Conservation (phyloP, 2,329 filamentous ascomycete genomes). For the Cladosporium sp. region DNA sequence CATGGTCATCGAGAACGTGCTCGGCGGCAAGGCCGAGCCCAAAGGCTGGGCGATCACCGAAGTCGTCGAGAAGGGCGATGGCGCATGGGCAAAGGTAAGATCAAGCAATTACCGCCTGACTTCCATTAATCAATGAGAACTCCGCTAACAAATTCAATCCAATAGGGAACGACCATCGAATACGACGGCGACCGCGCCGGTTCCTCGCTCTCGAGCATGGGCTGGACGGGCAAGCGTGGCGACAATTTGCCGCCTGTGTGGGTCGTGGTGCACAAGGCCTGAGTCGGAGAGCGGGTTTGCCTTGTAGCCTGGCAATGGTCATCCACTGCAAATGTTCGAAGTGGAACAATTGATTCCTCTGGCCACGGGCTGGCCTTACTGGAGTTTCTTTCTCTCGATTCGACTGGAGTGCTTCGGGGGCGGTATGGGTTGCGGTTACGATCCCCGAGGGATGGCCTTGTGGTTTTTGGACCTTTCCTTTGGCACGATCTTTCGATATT, state of each 20-base stretch:
- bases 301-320: too few relatives aligned
- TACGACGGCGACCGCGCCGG: slow-evolving; percentile 35
- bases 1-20: slow-evolving; percentile 37
- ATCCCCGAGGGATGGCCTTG: too few relatives aligned
- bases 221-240: slow-evolving; percentile 38
- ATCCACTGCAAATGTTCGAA: too few relatives aligned
- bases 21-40: slow-evolving; percentile 25
- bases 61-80: slow-evolving; percentile 36
- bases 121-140: neutral
- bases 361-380: neutral
- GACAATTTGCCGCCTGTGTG: slow-evolving; percentile 38
- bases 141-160: neutral
- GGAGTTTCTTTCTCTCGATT: neutral
- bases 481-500: neutral
- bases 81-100: slow-evolving; percentile 36
- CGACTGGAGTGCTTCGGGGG: neutral
- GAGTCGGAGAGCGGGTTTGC: slow-evolving; percentile 11
- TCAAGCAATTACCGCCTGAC: neutral
- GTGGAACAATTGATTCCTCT: neutral
- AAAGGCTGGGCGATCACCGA: slow-evolving; percentile 38
- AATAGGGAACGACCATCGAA: slow-evolving; percentile 35
- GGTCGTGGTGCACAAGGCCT: slow-evolving; percentile 38
- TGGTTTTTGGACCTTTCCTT: neutral
- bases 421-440: neutral
- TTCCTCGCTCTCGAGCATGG: slow-evolving; percentile 33